Evolutionary conservation across 768 basidiomycete genomes (phyloP).

Genomic region (Amyloporia xantha): DNA sequence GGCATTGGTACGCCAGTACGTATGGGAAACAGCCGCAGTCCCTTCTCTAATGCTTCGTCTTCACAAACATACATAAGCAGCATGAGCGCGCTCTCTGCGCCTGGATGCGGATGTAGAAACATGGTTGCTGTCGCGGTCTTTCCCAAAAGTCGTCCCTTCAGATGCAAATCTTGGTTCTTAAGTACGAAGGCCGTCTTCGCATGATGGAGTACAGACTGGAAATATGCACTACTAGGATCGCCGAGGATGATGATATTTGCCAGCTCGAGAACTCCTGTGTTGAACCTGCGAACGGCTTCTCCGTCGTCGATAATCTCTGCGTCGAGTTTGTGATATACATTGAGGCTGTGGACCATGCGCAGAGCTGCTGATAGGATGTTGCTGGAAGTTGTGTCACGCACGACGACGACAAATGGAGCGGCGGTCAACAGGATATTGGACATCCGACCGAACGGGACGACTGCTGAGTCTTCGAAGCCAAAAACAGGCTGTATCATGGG

Average conservation of each 20-base stretch:
- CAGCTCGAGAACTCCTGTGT: no score
- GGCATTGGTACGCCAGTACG: conserved; percentile 74
- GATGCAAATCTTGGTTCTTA: conserved; percentile 4
- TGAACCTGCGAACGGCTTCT: conserved; percentile 26
- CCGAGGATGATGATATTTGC: conserved; percentile 61
- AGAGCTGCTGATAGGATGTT: conserved; percentile 48
- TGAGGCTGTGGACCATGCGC: conserved; percentile 62
- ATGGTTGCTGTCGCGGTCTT: conserved; percentile 36
- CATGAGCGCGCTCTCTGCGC: conserved; percentile 24
- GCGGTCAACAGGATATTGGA: conserved; percentile 54
- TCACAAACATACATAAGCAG: conserved; percentile 61
- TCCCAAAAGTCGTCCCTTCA: conserved; percentile 14
- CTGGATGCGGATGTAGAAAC: conserved; percentile 64
- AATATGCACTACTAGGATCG: conserved; percentile 20
- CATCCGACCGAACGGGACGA: conserved; percentile 54
- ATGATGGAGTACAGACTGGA: conserved; percentile 10
- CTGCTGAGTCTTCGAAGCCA: no score
- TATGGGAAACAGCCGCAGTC: conserved; percentile 69
- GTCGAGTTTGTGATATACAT: conserved; percentile 66
- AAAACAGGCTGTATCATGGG: no score
- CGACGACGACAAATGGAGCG: conserved; percentile 50
- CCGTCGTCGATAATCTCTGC: conserved; percentile 45
- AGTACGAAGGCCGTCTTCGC: conserved; percentile 14
- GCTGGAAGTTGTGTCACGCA: conserved; percentile 27
- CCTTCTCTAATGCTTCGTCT: conserved; percentile 54